Evolutionary conservation across 1,284 basidiomycete species (phyloP).

Genomic region (Spongiforma sp.): DNA sequence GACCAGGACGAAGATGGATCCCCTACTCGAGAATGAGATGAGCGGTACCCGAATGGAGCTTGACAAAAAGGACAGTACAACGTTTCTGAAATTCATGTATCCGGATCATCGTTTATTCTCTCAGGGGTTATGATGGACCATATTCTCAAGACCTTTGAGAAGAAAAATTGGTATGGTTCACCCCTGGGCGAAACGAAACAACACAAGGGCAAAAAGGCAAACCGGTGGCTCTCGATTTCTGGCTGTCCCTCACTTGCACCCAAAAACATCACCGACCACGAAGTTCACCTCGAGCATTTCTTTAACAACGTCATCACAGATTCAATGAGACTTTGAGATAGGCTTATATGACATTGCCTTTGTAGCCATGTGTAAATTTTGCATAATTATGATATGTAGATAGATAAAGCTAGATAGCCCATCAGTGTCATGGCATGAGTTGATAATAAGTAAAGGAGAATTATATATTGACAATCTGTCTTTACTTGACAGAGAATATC

Average conservation of each 20-base stretch:
- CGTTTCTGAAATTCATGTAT: background rate
- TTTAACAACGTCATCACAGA: background rate
- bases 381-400: background rate
- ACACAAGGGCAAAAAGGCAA: background rate
- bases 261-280: background rate
- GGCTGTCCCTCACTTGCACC: background rate
- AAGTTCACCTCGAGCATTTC: background rate
- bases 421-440: conserved; percentile 1
- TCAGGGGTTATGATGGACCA: background rate
- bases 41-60: background rate
- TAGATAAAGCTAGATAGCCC: background rate
- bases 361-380: background rate
- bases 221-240: background rate
- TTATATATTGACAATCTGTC: background rate
- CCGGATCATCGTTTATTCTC: background rate
- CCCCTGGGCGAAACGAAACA: background rate
- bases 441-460: background rate
- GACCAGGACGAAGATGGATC: background rate
- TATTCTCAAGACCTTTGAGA: background rate
- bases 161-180: background rate
- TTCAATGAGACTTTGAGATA: conserved; percentile 1
- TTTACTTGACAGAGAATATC: background rate
- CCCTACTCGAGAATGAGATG: background rate
- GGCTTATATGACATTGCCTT: background rate
- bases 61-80: background rate